Evolutionary conservation across 2,329 filamentous ascomycete species (phyloP), one percentile per base, ranked within the genome.

Genomic region (Talaromyces amestolkiae): DNA sequence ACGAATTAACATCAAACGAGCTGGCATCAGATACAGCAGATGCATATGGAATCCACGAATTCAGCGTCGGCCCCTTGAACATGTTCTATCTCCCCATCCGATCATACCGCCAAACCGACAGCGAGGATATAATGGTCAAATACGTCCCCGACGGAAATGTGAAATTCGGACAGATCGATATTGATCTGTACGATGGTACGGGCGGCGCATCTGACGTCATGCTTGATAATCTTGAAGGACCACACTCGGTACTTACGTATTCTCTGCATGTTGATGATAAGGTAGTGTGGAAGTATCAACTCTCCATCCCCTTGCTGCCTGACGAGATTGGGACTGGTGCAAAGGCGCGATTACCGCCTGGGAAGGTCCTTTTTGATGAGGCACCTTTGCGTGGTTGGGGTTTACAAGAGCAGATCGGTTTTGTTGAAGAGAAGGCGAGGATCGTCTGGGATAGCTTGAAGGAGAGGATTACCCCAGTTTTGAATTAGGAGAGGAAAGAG

Each of bases 41-140:
- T 5, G 77, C 73, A 6, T 65, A 70, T 83, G 68, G 82, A 70
- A 61, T 96, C 0, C 90, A 96, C 72, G 95, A 99, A 76, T 98
- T 97, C 77, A 95, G 91, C 27, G 93, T 91, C 0, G 95, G 91
- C 63, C 95, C 95, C 0, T 76, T 99, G 61, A 96, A 89, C 75
- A 96, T 98, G 84, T 99, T 99, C 75, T 97, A 95, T 70, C 85
- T 95, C 4, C 95, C 95, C 0, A 80, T 94, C 27, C 85, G 89
- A 2, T 94, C 92, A 0, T 99, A 98, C 77, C 84, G 83, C 70
- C 92, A 97, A 77, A 86, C 85, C 0, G 92, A 96, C 70, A 84
- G 89, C 1, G 88, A 93, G 70, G 95, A 98, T 78, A 86, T 97
- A 11, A 85, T 89, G 74, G 84, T 98, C 69, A 92, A 94, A 87